These are phyloP conservation scores for Priceomyces castillae DNA, from an alignment of 805 yeast species.

Conservation along the genomic window DNA sequence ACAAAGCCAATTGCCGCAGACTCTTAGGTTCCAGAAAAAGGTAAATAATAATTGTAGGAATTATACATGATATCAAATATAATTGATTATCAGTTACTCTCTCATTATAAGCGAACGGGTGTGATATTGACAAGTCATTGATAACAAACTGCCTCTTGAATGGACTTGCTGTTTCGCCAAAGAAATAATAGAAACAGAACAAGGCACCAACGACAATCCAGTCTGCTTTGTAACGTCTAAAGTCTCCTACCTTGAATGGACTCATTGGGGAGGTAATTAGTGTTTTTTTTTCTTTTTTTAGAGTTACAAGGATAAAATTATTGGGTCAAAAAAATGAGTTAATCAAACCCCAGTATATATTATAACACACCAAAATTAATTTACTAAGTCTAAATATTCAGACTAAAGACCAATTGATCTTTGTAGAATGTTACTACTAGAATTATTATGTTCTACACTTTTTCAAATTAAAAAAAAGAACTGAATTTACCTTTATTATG, in stretches of 20 bases:
- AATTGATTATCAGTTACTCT: conserved; percentile 31
- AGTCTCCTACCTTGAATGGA: background rate
- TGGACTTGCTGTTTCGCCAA: conserved; percentile 25
- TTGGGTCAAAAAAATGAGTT: no score
- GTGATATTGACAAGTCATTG: conserved; percentile 26
- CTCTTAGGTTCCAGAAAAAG: conserved; percentile 16
- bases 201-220: conserved; percentile 23
- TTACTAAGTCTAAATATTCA: no score
- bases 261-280: background rate
- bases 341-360: no score
- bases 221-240: conserved; percentile 12
- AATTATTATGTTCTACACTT: background rate
- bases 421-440: no score
- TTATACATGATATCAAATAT: conserved; percentile 24
- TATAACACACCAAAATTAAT: no score
- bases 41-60: conserved; percentile 24
- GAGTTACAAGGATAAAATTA: no score
- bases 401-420: no score
- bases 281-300: background rate
- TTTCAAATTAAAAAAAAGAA: background rate
- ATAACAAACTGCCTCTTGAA: conserved; percentile 28
- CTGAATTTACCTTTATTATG: background rate
- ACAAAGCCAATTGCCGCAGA: conserved; percentile 26
- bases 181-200: conserved; percentile 15
- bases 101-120: conserved; percentile 29